Evolutionary conservation across 306 rosid species (phyloP).

Genomic region (Cucurbita moschata): DNA sequence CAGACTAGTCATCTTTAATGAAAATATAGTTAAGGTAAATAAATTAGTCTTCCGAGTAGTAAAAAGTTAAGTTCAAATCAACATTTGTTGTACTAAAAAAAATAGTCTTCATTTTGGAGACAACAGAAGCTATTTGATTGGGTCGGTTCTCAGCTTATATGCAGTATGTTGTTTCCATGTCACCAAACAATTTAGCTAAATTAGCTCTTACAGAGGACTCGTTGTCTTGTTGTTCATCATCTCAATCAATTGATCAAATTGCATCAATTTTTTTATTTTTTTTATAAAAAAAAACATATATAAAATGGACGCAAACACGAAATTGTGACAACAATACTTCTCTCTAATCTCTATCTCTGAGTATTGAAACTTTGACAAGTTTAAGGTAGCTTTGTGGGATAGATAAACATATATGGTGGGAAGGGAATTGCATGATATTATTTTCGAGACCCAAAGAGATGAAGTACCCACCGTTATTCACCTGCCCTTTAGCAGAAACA

Average conservation of each 20-base stretch:
- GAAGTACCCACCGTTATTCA: neutral
- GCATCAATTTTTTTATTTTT: neutral
- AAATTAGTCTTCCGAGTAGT: too few relatives aligned
- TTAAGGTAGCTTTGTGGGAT: neutral
- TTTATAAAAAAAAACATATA: neutral
- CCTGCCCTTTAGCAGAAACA: neutral
- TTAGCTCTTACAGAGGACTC: slow-evolving; percentile 1
- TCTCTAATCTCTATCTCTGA: neutral
- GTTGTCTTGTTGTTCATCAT: slow-evolving; percentile 12
- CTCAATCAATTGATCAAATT: slow-evolving; percentile 30
- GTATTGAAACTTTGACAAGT: neutral
- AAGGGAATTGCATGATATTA: neutral
- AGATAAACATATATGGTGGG: neutral
- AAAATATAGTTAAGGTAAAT: too few relatives aligned
- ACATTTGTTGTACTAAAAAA: too few relatives aligned
- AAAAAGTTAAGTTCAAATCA: too few relatives aligned
- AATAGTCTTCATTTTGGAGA: too few relatives aligned
- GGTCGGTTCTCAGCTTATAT: too few relatives aligned
- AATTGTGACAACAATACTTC: slow-evolving; percentile 13
- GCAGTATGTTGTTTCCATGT: too few relatives aligned
- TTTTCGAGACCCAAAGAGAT: neutral
- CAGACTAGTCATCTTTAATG: too few relatives aligned
- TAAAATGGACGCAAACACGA: neutral
- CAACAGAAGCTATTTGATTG: too few relatives aligned
- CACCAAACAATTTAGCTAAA: too few relatives aligned